A percentile compares a stretch with the other conserved stretches of the same genome.
phyloP scores from a whole-genome alignment of 257 asterid genomes.

The Scutellaria baicalensis region DNA sequence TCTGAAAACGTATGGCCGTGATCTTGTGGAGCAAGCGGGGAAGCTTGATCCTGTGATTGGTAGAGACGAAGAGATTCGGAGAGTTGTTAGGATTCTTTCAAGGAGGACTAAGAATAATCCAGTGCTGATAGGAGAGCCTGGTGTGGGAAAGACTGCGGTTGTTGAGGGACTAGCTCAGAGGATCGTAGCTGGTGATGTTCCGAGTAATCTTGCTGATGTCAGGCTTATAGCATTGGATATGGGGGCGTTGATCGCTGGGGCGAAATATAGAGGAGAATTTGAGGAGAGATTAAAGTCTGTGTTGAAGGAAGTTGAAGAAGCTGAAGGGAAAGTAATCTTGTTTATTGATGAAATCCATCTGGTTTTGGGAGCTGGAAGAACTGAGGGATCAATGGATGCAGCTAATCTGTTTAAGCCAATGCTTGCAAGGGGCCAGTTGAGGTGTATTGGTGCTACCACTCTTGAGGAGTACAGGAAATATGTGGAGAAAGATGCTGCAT shows the following conservation, averaged over 20 bases:
- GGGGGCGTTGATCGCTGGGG: constrained; percentile 71
- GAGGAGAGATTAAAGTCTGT: constrained; percentile 69
- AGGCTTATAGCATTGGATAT: constrained; percentile 68
- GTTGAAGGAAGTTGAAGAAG: constrained; percentile 68
- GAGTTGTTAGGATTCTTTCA: constrained; percentile 59
- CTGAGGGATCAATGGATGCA: constrained; percentile 75
- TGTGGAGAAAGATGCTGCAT: constrained; percentile 75
- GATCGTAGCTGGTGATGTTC: constrained; percentile 53
- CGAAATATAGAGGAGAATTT: constrained; percentile 72
- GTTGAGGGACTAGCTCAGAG: constrained; percentile 78
- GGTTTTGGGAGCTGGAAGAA: constrained; percentile 67
- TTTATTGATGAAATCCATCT: constrained; percentile 64
- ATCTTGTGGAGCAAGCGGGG: constrained; percentile 66
- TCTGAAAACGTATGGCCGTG: constrained; percentile 61
- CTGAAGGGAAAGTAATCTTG: constrained; percentile 62
- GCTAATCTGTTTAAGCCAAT: constrained; percentile 69
- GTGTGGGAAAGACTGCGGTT: constrained; percentile 68
- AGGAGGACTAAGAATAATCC: constrained; percentile 73
- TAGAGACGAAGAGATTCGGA: constrained; percentile 57
- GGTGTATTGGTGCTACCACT: constrained; percentile 71
- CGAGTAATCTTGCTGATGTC: constrained; percentile 65
- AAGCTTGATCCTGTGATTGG: constrained; percentile 75
- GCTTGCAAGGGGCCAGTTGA: constrained; percentile 69
- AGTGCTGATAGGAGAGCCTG: constrained; percentile 66
- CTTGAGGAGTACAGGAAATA: constrained; percentile 63